Evolutionary conservation across 2,329 filamentous ascomycete species (phyloP).

Genomic region (Incumbomyces lentus): DNA sequence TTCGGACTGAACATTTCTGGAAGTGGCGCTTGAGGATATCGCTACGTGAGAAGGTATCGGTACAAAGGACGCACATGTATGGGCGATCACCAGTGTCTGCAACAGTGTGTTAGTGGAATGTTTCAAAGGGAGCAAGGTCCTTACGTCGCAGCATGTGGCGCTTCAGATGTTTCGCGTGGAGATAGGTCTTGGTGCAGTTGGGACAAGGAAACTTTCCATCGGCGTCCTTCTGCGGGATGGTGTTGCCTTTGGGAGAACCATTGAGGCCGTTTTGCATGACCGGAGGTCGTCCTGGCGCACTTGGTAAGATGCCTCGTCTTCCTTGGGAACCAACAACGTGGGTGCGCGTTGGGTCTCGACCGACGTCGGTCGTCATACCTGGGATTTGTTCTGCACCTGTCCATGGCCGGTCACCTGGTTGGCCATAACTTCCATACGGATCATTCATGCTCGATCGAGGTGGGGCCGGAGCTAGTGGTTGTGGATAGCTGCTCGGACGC

Average conservation of each 20-base stretch:
- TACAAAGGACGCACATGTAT: conserved; percentile 96
- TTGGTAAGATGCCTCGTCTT: conserved; percentile 80
- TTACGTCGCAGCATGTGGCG: conserved; percentile 91
- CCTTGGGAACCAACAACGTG: conserved; percentile 95
- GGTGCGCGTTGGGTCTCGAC: conserved; percentile 44
- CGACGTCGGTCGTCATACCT: conserved; percentile 29
- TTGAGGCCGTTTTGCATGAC: conserved; percentile 55
- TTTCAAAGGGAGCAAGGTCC: conserved; percentile 32
- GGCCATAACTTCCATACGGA: conserved; percentile 47
- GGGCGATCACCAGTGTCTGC: conserved; percentile 93
- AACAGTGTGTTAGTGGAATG: conserved; percentile 26
- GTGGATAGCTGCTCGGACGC: conserved; percentile 56
- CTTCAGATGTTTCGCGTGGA: conserved; percentile 95
- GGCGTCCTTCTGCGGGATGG: conserved; percentile 86
- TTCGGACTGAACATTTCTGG: conserved; percentile 94
- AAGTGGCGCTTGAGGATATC: conserved; percentile 98
- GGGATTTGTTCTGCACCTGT: conserved; percentile 31
- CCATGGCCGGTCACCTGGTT: conserved; percentile 43
- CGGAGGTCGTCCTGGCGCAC: conserved; percentile 73
- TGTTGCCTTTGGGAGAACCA: conserved; percentile 61
- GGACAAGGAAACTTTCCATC: conserved; percentile 97
- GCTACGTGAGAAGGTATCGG: conserved; percentile 94
- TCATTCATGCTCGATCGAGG: conserved; percentile 48
- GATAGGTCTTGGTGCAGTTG: conserved; percentile 95
- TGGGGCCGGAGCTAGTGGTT: conserved; percentile 66